Conservation (phyloP, 2,329 filamentous ascomycete genomes). For the Ceratocystis eucalypticola region DNA sequence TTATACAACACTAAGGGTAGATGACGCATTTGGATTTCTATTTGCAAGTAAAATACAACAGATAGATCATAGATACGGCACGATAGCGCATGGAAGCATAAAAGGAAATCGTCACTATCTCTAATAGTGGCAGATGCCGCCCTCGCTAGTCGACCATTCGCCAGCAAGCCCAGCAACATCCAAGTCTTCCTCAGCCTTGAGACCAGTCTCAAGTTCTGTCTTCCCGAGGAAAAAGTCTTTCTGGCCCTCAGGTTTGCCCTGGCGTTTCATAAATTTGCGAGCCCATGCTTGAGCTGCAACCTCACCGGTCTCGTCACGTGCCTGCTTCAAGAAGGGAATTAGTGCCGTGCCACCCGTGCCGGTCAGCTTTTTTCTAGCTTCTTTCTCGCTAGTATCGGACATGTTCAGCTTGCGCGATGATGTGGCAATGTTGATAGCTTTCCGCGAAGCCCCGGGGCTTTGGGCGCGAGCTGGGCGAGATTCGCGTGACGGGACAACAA, state of each 20-base stretch:
- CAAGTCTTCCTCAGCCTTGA: conserved; percentile 31
- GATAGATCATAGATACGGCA: background rate
- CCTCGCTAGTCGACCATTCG: conserved; percentile 78
- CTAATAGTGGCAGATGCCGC: conserved; percentile 45
- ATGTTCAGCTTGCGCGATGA: conserved; percentile 34
- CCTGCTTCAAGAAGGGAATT: conserved; percentile 93
- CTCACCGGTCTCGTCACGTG: conserved; percentile 88
- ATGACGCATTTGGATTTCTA: background rate
- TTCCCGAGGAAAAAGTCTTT: conserved; percentile 47
- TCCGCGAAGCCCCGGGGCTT: conserved; percentile 39
- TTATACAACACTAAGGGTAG: background rate
- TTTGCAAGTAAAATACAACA: background rate
- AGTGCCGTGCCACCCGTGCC: conserved; percentile 89
- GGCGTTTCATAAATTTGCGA: conserved; percentile 41
- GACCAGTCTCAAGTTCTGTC: conserved; percentile 29
- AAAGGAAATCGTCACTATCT: background rate
- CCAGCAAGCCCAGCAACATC: conserved; percentile 59
- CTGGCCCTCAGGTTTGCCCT: conserved; percentile 36
- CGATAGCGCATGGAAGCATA: background rate
- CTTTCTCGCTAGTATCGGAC: background rate
- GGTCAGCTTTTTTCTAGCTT: conserved; percentile 37
- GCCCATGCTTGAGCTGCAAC: conserved; percentile 62
- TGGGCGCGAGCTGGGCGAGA: conserved; percentile 50
- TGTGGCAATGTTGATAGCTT: conserved; percentile 47
- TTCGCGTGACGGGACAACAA: conserved; percentile 75